Evolutionary conservation across 2,329 filamentous ascomycete species (phyloP), one percentile per base, ranked within the genome.

Genomic region (Scedosporium dehoogii): DNA sequence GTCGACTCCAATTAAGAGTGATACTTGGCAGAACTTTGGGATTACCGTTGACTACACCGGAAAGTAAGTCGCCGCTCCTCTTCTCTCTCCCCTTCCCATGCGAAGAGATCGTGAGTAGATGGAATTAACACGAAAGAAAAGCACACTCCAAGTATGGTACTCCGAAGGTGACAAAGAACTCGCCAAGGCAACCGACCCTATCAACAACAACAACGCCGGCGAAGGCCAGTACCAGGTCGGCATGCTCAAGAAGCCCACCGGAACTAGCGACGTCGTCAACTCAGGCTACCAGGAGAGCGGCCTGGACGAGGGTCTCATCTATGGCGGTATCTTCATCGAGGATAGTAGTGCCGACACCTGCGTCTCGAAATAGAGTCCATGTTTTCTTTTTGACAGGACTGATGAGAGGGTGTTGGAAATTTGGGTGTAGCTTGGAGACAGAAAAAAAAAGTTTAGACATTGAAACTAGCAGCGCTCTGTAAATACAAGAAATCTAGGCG

Each of bases 211-310:
- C 66, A 75, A 85, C 62, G 75, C 76, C 48, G 84, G 84, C 4
- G 77, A 80, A 62, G 85, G 85, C 23, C 83, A 86, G 69, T 85
- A 80, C 70, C 83, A 86, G 71, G 76, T 85, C 38, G 83, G 83
- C 58, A 76, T 85, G 21, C 72, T 85, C 64, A 85, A 85, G 79
- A 85, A 79, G 70, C 77, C 77, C 1, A 79, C 77, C 0, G 83
- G 78, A 67, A 82, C 69, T 69, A 76, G 65, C 67, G 78, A 82
- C 63, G 77, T 81, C 12, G 78, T 79, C 58, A 79, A 80, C 68
- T 69, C 75, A 41, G 80, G 79, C 3, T 81, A 74, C 65, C 79
- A 82, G 67, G 73, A 77, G 67, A 73, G 68, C 18, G 74, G 74
- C 7, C 71, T 81, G 29, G 70, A 79, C 63, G 80, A 82, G 65